Evolutionary conservation across 1,284 basidiomycete species (phyloP), one percentile per base, ranked within the genome.

Genomic region (Xerocomus minutiporus): DNA sequence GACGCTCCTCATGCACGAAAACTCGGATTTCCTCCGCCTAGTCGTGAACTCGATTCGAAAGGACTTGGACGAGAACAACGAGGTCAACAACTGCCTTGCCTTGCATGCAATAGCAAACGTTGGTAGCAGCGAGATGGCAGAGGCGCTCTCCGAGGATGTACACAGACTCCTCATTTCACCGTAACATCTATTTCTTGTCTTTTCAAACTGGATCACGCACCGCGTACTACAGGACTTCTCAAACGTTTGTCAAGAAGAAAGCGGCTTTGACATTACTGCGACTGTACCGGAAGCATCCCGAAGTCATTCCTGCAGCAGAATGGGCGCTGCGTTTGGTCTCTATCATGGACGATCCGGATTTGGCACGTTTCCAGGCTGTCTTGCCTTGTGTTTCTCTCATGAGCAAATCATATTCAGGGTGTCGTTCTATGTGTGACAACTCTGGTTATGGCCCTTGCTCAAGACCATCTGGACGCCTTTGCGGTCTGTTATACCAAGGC

Each of bases 21-120:
- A 97, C 70, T 97, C 94, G 36, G 96, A 99, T 65, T 88, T 99
- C 60, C 82, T 97, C 35, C 85, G 95, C 28, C 78, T 98, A 15
- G 95, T 98, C 13, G 93, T 99, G 69, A 98, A 99, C 69, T 97
- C 95, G 36, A 97, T 99, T 62, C 85, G 93, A 48, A 99, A 99
- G 70, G 97, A 99, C 69, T 72, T 99, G 48, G 95, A 98, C 60
- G 91, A 93, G 61, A 91, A 91, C 65, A 93, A 90, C 66, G 97
- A 99, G 71, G 81, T 97, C 59, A 90, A 90, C 73, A 99, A 98
- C 66, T 98, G 97, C 67, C 79, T 99, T 48, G 97, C 97, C 1
- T 73, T 99, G 49, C 97, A 99, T 65, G 97, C 96, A 2, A 97
- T 99, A 59, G 97, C 97, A 13, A 99, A 97, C 65, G 91, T 99